phyloP scores from a whole-genome alignment of 1,139 yeast genomes.

The Candida sanyaensis region DNA sequence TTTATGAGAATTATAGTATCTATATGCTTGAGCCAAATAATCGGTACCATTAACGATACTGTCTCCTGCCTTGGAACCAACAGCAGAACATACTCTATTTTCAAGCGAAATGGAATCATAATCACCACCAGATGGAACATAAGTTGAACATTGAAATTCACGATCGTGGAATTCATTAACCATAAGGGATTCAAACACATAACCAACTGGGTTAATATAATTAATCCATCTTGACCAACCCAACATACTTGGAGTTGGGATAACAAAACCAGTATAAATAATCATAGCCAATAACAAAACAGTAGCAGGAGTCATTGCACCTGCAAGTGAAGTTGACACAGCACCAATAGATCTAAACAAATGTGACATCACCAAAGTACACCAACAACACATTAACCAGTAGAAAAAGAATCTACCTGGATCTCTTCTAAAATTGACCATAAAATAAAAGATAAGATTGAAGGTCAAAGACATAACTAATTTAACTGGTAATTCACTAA shows the following conservation, averaged over 20 bases:
- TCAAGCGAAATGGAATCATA: constrained; percentile 36
- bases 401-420: constrained; percentile 62
- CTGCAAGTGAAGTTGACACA: constrained; percentile 50
- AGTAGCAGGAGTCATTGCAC: constrained; percentile 65
- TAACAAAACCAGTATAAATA: constrained; percentile 60
- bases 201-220: constrained; percentile 56
- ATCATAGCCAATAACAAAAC: constrained; percentile 51
- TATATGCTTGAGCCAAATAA: constrained; percentile 49
- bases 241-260: constrained; percentile 57
- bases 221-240: constrained; percentile 66
- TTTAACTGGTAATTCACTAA: constrained; percentile 60
- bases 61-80: constrained; percentile 65
- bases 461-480: constrained; percentile 44
- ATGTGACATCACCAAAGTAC: constrained; percentile 54
- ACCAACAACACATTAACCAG: constrained; percentile 42
- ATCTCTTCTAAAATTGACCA: constrained; percentile 53
- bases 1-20: constrained; percentile 58
- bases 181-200: constrained; percentile 56
- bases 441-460: constrained; percentile 53
- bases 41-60: constrained; percentile 56
- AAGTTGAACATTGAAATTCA: constrained; percentile 46
- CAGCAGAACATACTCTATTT: constrained; percentile 58
- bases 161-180: constrained; percentile 53
- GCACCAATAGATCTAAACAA: constrained; percentile 63
- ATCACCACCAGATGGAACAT: constrained; percentile 52